A percentile compares a stretch with the other conserved stretches of the same genome.
Conservation (phyloP, 202 grass and related monocot species). For the Zoysia matrella region DNA sequence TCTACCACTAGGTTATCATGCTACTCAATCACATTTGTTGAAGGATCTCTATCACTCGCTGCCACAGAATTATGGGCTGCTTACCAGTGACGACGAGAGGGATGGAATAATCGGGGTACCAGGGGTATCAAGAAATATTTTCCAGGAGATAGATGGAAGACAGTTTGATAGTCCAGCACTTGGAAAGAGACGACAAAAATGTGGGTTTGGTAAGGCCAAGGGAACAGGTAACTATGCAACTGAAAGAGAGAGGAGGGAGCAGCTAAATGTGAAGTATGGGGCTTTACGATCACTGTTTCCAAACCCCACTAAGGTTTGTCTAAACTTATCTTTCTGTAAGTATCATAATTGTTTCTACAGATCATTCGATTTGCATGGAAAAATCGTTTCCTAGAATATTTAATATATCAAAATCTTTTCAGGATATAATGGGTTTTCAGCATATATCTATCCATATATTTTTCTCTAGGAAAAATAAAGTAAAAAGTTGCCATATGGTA, state of each 20-base stretch:
- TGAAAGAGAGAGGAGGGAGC: constrained; percentile 87
- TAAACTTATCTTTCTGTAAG: constrained; percentile 28
- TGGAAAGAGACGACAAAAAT: constrained; percentile 58
- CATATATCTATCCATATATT: not conserved
- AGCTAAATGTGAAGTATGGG: constrained; percentile 89
- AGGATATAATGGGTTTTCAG: not conserved
- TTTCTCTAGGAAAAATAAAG: not conserved
- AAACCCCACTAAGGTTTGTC: constrained; percentile 86
- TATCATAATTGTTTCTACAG: constrained; percentile 7
- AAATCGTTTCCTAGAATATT: constrained; percentile 30
- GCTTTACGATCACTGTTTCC: constrained; percentile 71
- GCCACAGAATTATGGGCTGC: constrained; percentile 70
- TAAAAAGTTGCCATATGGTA: not conserved
- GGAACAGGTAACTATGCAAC: constrained; percentile 84
- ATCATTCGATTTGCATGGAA: constrained; percentile 13
- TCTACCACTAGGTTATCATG: constrained; percentile 48
- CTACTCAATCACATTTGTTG: constrained; percentile 58
- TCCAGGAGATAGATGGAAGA: constrained; percentile 71
- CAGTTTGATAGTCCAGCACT: constrained; percentile 50
- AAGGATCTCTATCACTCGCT: constrained; percentile 67
- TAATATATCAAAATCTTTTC: not conserved
- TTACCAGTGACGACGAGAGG: constrained; percentile 67
- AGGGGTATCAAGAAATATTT: constrained; percentile 52
- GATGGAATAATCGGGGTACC: constrained; percentile 55
- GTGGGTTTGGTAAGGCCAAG: constrained; percentile 55